Evolutionary conservation across 805 yeast species (phyloP).

Genomic region (Saccharomycopsis synnaedendra): DNA sequence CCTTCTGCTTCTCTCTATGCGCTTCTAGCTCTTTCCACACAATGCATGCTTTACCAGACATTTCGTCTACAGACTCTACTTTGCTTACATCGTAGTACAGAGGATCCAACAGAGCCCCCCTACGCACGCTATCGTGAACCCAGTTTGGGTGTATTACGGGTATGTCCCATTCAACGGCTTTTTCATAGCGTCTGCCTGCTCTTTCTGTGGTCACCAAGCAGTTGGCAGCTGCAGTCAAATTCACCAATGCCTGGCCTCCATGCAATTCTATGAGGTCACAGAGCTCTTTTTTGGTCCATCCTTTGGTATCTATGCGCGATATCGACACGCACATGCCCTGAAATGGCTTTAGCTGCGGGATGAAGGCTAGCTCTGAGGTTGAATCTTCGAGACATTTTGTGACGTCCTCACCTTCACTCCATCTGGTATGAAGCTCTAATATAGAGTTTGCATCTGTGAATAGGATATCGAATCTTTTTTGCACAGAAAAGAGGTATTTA

Average conservation of each 20-base stretch:
- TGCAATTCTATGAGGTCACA: conserved; percentile 26
- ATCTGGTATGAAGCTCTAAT: conserved; percentile 31
- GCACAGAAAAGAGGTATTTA: conserved; percentile 41
- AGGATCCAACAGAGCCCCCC: conserved; percentile 28
- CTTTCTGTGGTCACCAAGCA: conserved; percentile 39
- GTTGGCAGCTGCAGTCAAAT: conserved; percentile 33
- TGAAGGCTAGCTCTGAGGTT: conserved; percentile 18
- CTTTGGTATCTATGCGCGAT: conserved; percentile 23
- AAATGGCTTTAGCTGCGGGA: conserved; percentile 29
- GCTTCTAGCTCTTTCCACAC: conserved; percentile 20
- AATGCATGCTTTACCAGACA: conserved; percentile 23
- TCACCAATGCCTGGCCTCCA: conserved; percentile 42
- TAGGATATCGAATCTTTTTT: conserved; percentile 35
- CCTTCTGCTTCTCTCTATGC: background rate
- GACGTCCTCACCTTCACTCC: conserved; percentile 42
- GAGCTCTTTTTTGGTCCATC: conserved; percentile 22
- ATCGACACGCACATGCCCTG: conserved; percentile 28
- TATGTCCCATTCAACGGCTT: conserved; percentile 32
- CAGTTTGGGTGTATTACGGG: conserved; percentile 31
- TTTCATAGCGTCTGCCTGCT: conserved; percentile 39
- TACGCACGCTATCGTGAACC: conserved; percentile 28
- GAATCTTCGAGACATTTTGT: conserved; percentile 16
- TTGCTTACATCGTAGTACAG: conserved; percentile 22
- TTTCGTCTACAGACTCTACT: conserved; percentile 4
- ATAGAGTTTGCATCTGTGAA: conserved; percentile 42